Evolutionary conservation across 768 basidiomycete genomes (phyloP).

Genomic region (Lactifluus pinguis): DNA sequence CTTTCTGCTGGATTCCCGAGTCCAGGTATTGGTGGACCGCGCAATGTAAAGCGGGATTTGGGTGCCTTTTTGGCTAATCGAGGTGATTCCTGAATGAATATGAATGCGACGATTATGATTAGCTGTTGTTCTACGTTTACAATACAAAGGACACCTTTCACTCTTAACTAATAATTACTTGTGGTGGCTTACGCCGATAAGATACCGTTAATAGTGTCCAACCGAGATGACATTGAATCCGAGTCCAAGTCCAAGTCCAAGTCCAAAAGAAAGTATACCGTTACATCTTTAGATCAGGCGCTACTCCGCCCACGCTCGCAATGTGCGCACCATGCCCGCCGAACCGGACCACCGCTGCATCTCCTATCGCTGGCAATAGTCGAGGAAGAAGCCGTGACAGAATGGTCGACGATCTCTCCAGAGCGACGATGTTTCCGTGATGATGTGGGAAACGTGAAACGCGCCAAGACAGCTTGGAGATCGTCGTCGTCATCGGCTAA

Average conservation of each 20-base stretch:
- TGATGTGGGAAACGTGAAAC: slow-evolving; percentile 4
- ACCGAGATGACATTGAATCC: not conserved
- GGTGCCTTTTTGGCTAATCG: slow-evolving; percentile 16
- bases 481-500: not conserved
- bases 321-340: slow-evolving; percentile 1
- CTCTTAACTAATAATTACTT: not conserved
- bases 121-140: not conserved
- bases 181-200: not conserved
- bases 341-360: not conserved
- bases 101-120: not conserved
- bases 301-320: not conserved
- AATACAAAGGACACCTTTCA: not conserved
- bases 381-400: not conserved
- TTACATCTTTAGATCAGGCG: not conserved
- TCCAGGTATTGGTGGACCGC: slow-evolving; percentile 8
- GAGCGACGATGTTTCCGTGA: slow-evolving; percentile 5
- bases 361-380: not conserved
- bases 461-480: slow-evolving; percentile 1
- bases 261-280: not conserved
- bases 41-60: slow-evolving; percentile 10
- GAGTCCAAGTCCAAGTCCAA: not conserved
- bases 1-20: slow-evolving; percentile 15
- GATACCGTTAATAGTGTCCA: not conserved
- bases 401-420: not conserved
- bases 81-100: not conserved